Evolutionary conservation across 768 basidiomycete species (phyloP), one percentile per base, ranked within the genome.

Genomic region (Tylopilus rubrobrunneus): DNA sequence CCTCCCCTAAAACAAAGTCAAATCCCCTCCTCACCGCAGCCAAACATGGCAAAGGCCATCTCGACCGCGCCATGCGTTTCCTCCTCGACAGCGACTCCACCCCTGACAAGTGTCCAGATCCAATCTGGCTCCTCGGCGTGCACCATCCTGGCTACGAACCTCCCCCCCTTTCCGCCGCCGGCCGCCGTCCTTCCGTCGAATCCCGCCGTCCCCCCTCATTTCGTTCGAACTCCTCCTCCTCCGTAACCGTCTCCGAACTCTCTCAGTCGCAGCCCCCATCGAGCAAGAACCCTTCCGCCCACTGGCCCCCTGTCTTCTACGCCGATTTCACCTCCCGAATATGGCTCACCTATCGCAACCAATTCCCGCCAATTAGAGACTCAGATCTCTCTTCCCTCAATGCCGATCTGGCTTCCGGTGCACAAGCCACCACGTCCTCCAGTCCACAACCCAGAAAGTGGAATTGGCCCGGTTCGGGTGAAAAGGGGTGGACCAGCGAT

Each of bases 321-420:
- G 76, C 80, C 12, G 95, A 98, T 71, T 98, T 96, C 68, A 85
- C 85, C 0, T 90, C 90, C 1, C 78, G 88, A 7, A 77, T 97
- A 48, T 97, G 92, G 88, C 78, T 95, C 42, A 96, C 94, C 0
- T 98, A 98, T 71, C 89, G 95, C 23, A 85, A 85, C 2, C 87
- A 92, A 39, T 96, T 95, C 57, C 60, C 82, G 0, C 87, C 92
- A 3, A 94, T 98, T 61, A 76, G 84, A 41, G 86, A 92, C 66
- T 76, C 75, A 0, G 71, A 76, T 19, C 72, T 83, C 17, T 64
- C 76, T 6, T 66, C 73, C 4, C 72, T 80, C 39, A 75, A 78
- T 10, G 63, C 61, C 11, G 74, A 73, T 46, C 49, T 65, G n/a
- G 61, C 60, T 14, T 66, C 57, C 21, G 67, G 59, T 11, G 62